Conservation (phyloP, 2,329 filamentous ascomycete genomes). For the Microascus cirrosus region DNA sequence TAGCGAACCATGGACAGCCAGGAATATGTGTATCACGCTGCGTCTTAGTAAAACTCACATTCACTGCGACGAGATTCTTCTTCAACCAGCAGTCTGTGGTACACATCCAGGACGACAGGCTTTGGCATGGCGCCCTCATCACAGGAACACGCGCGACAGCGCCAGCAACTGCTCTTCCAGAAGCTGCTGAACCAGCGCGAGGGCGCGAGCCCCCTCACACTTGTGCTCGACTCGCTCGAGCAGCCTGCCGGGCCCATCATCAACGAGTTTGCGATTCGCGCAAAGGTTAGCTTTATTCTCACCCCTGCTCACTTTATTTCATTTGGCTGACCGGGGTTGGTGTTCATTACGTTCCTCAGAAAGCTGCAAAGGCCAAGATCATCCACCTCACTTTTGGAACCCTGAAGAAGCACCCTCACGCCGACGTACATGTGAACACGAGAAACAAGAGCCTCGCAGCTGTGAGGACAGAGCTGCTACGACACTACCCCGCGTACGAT, state of each 20-base stretch:
- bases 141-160: constrained; percentile 63
- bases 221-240: constrained; percentile 76
- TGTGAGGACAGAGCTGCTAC: constrained; percentile 49
- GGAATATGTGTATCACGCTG: neutral
- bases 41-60: neutral
- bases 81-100: neutral
- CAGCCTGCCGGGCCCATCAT: constrained; percentile 63
- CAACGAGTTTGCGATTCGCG: constrained; percentile 62
- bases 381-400: constrained; percentile 73
- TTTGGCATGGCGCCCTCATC: constrained; percentile 41
- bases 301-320: no score
- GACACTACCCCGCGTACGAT: constrained; percentile 28
- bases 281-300: constrained; percentile 42
- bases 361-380: constrained; percentile 48
- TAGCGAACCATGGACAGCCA: neutral
- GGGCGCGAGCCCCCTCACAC: constrained; percentile 72
- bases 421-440: constrained; percentile 57
- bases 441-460: constrained; percentile 44
- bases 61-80: neutral
- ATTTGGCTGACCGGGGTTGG: neutral
- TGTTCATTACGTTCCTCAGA: neutral
- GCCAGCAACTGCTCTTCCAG: constrained; percentile 74
- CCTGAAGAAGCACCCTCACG: constrained; percentile 48
- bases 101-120: neutral
- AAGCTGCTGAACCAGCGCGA: constrained; percentile 71